These are phyloP conservation scores for Termitomyces sp. DNA, from an alignment of 768 basidiomycete species.

Conservation along the genomic window DNA sequence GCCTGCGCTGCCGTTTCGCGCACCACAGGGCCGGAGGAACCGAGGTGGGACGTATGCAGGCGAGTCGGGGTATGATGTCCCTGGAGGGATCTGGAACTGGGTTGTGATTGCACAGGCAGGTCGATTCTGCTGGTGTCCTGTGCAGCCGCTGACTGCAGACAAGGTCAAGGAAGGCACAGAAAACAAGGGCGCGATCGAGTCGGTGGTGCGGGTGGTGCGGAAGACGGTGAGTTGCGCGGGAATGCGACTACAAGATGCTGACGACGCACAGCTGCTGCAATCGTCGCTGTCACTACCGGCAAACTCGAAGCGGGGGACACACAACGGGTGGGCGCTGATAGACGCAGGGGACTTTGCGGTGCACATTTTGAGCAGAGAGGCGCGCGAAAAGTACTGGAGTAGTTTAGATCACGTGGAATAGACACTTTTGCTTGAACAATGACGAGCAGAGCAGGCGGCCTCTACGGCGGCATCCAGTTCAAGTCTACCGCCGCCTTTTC, in stretches of 20 bases:
- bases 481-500: constrained; percentile 60
- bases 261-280: constrained; percentile 44
- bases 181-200: constrained; percentile 71
- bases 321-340: constrained; percentile 80
- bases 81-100: constrained; percentile 72
- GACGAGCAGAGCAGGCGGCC: constrained; percentile 76
- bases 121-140: not conserved
- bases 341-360: constrained; percentile 79
- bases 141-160: constrained; percentile 2
- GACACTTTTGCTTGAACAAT: constrained; percentile 27
- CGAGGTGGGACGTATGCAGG: constrained; percentile 66
- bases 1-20: constrained; percentile 50
- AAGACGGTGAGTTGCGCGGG: constrained; percentile 50
- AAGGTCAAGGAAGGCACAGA: constrained; percentile 86
- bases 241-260: not conserved
- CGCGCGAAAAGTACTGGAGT: constrained; percentile 64
- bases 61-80: constrained; percentile 48
- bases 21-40: constrained; percentile 57
- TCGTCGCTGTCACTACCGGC: constrained; percentile 59
- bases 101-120: constrained; percentile 65
- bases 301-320: constrained; percentile 53
- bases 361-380: constrained; percentile 64
- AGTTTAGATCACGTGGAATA: constrained; percentile 14
- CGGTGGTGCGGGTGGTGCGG: constrained; percentile 61
- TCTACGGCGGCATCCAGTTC: constrained; percentile 86